Evolutionary conservation across 1,284 basidiomycete genomes (phyloP).

Genomic region (Exsudoporus floridanus): DNA sequence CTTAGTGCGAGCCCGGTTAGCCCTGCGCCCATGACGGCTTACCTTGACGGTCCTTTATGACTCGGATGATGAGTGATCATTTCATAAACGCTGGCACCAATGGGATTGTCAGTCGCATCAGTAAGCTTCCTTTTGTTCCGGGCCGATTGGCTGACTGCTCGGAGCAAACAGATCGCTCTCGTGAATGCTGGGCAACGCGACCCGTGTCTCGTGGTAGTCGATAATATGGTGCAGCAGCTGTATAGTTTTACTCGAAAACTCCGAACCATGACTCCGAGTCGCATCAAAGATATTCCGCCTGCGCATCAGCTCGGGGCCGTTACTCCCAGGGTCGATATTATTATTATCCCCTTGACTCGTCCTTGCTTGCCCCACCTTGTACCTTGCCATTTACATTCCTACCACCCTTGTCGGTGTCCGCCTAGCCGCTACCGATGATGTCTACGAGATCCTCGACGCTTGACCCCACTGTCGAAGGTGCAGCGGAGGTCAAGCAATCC

Average conservation of each 20-base stretch:
- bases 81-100: no score
- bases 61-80: not conserved
- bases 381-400: not conserved
- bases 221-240: not conserved
- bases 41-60: not conserved
- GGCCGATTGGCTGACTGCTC: not conserved
- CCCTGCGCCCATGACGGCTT: not conserved
- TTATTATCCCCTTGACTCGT: slow-evolving; percentile 8
- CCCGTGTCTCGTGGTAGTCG: no score
- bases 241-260: not conserved
- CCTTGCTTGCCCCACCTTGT: not conserved
- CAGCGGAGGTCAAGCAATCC: not conserved
- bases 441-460: slow-evolving; percentile 9
- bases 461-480: slow-evolving; percentile 11
- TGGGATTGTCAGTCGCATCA: not conserved
- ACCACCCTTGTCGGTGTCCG: not conserved
- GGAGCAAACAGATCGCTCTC: not conserved
- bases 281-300: not conserved
- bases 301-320: not conserved
- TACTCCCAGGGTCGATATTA: slow-evolving; percentile 9
- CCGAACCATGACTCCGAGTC: no score
- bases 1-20: not conserved
- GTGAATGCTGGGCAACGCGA: not conserved
- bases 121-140: not conserved
- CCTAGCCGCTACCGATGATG: not conserved